Conservation (phyloP, 176 grass and related monocot genomes). For the Triticum dicoccoides region DNA sequence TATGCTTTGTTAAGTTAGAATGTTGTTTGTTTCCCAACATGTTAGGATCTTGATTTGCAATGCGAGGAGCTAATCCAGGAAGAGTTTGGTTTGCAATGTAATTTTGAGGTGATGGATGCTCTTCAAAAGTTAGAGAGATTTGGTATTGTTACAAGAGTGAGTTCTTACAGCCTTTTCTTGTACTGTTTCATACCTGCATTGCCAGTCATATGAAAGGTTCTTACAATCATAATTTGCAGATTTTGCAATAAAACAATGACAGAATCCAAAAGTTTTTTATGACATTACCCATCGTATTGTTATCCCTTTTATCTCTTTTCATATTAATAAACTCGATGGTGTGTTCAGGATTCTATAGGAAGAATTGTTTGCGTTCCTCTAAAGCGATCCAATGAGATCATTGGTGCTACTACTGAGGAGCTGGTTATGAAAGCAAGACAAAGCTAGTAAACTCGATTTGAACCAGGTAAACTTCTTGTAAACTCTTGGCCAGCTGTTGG, state of each 20-base stretch:
- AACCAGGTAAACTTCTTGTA: constrained; percentile 22
- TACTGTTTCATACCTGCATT: constrained; percentile 21
- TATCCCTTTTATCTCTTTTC: not conserved
- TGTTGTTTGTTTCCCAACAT: constrained; percentile 11
- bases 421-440: constrained; percentile 74
- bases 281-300: not conserved
- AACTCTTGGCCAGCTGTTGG: constrained; percentile 6
- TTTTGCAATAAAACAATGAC: not conserved
- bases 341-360: constrained; percentile 77
- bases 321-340: not conserved
- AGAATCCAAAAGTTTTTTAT: not conserved
- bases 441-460: constrained; percentile 28
- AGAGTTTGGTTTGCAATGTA: constrained; percentile 84
- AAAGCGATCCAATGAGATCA: constrained; percentile 83
- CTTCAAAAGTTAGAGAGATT: constrained; percentile 89
- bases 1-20: not conserved
- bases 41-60: constrained; percentile 87
- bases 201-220: not conserved
- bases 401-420: constrained; percentile 84
- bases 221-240: not conserved
- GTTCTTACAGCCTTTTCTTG: constrained; percentile 24
- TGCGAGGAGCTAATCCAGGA: constrained; percentile 95
- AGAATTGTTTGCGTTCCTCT: constrained; percentile 78
- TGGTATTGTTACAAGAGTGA: constrained; percentile 89
- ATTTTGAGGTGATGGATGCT: constrained; percentile 96